A percentile compares a stretch with the other conserved stretches of the same genome.
These are phyloP conservation scores for Agarophyton chilense DNA, from an alignment of 23 red algal genomes.

Conservation along the genomic window DNA sequence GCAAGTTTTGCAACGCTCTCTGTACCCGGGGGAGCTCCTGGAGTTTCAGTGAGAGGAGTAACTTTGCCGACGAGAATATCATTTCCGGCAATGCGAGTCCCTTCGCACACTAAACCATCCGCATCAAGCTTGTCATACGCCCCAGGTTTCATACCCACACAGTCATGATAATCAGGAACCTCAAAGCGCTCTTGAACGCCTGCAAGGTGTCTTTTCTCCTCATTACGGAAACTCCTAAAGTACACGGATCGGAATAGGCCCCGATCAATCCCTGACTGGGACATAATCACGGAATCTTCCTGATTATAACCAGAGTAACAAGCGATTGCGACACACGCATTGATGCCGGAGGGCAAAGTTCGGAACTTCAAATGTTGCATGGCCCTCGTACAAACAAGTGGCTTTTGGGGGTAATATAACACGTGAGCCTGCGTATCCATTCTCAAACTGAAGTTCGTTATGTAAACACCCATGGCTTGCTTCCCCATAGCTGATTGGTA, in stretches of 20 bases:
- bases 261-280: slow-evolving; percentile 92
- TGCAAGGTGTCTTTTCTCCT: slow-evolving; percentile 81
- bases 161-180: slow-evolving; percentile 65
- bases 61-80: slow-evolving; percentile 97
- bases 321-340: slow-evolving; percentile 97
- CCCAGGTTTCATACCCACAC: slow-evolving; percentile 85
- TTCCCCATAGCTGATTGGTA: slow-evolving; percentile 99
- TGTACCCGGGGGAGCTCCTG: slow-evolving; percentile 20
- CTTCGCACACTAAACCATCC: slow-evolving; percentile 92
- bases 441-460: slow-evolving; percentile 91
- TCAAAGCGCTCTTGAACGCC: slow-evolving; percentile 84
- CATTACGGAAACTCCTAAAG: slow-evolving; percentile 85
- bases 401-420: slow-evolving; percentile 98
- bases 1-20: slow-evolving; percentile 27
- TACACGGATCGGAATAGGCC: slow-evolving; percentile 97
- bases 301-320: slow-evolving; percentile 99
- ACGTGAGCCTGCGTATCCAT: slow-evolving; percentile 99
- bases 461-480: slow-evolving; percentile 99
- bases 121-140: slow-evolving; percentile 90
- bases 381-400: slow-evolving; percentile 89
- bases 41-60: slow-evolving; percentile 37
- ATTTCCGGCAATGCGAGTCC: slow-evolving; percentile 74
- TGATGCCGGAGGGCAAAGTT: slow-evolving; percentile 97
- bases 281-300: slow-evolving; percentile 99
- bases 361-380: slow-evolving; percentile 99